Percentiles rank a stretch among this genome's conserved stretches.
phyloP scores from a whole-genome alignment of 495 filamentous ascomycete genomes.

The Darksidea phi region DNA sequence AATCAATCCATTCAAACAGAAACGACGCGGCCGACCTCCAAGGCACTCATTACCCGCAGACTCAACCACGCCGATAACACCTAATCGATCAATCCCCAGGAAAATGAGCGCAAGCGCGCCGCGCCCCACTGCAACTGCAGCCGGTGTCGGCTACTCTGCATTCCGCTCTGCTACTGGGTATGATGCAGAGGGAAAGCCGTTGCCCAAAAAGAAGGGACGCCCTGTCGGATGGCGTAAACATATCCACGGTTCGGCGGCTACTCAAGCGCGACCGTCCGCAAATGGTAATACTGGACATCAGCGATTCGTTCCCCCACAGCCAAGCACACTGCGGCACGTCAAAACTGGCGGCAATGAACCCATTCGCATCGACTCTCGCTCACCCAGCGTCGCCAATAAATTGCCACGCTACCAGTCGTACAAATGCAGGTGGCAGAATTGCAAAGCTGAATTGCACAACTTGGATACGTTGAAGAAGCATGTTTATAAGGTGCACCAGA shows the following conservation, averaged over 20 bases:
- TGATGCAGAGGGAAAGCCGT: slow-evolving; percentile 32
- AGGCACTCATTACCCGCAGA: slow-evolving; percentile 18
- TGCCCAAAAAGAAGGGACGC: slow-evolving; percentile 45
- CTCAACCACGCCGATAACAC: not conserved
- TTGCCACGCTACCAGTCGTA: slow-evolving; percentile 48
- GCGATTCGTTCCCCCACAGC: slow-evolving; percentile 13
- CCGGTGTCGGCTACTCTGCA: slow-evolving; percentile 37
- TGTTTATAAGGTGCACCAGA: slow-evolving; percentile 56
- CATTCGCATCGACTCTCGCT: slow-evolving; percentile 22
- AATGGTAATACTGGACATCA: slow-evolving; percentile 15
- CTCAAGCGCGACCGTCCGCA: slow-evolving; percentile 5
- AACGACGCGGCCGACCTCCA: slow-evolving; percentile 29
- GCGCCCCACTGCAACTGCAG: slow-evolving; percentile 18
- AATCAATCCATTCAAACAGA: slow-evolving; percentile 26
- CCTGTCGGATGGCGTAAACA: slow-evolving; percentile 46
- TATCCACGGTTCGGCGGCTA: slow-evolving; percentile 36
- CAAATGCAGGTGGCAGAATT: slow-evolving; percentile 64
- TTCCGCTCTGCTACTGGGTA: slow-evolving; percentile 29
- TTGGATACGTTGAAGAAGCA: slow-evolving; percentile 68
- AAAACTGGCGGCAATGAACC: slow-evolving; percentile 10
- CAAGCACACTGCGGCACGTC: slow-evolving; percentile 27
- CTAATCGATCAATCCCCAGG: not conserved
- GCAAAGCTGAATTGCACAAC: slow-evolving; percentile 72
- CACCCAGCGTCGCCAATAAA: slow-evolving; percentile 17
- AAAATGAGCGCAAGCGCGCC: slow-evolving; percentile 26